Percentiles rank a stretch among this genome's conserved stretches.
Conservation (phyloP, 176 grass and related monocot genomes). For the Lolium multiflorum region DNA sequence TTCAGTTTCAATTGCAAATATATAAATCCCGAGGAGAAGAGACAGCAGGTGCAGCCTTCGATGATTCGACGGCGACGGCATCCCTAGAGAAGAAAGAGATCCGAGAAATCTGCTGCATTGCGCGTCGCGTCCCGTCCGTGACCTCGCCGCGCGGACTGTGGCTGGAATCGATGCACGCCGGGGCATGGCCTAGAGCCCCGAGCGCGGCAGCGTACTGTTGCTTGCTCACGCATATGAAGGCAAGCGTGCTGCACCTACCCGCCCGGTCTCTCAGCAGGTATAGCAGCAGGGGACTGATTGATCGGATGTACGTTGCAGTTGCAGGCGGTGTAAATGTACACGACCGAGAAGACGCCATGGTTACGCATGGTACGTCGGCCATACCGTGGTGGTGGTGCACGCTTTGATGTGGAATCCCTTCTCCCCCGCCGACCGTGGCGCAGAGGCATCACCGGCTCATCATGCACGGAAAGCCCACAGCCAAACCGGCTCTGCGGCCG, state of each 20-base stretch:
- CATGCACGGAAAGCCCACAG: not conserved
- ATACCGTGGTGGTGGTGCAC: not conserved
- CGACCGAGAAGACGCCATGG: not conserved
- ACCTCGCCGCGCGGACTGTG: not conserved
- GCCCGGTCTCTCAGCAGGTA: not conserved
- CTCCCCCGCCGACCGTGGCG: not conserved
- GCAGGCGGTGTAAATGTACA: not conserved
- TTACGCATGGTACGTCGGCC: not conserved
- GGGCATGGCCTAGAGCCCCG: slow-evolving; percentile 36
- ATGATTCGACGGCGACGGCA: not conserved
- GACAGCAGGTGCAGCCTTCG: not conserved
- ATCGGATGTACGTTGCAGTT: not conserved
- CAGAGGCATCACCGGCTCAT: slow-evolving; percentile 26
- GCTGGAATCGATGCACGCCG: slow-evolving; percentile 6
- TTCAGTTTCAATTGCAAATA: not conserved
- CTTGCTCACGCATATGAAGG: not conserved
- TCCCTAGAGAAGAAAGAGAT: not conserved
- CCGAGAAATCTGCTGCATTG: not conserved
- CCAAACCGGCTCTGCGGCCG: not conserved
- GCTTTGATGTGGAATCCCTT: not conserved
- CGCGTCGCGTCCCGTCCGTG: slow-evolving; percentile 13
- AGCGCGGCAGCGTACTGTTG: not conserved
- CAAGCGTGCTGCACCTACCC: not conserved
- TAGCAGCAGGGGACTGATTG: not conserved
- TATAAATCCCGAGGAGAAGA: not conserved